Evolutionary conservation across 441 rosid species (phyloP), one percentile per base, ranked within the genome.

Genomic region (Populus hybrid): DNA sequence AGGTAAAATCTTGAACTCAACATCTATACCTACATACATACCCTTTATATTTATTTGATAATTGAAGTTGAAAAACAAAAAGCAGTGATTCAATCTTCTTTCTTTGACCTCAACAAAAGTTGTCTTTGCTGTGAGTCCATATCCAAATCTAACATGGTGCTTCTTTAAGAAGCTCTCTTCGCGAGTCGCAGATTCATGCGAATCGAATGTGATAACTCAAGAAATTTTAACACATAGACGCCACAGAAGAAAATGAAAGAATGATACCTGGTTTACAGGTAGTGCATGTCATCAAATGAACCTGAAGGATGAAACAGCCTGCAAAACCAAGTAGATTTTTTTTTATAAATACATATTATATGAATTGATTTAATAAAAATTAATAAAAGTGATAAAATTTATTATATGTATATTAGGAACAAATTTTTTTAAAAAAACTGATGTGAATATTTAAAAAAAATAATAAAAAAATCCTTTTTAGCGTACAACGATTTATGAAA

Each of bases 271-370:
- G 46, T 8, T 40, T 40, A 40, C 46, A 30, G 32, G 32, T 30
- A 30, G 32, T 30, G 3, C 9, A 8, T 66, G 72, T 63, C 69
- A 9, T 93, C 88, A 92, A 42, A 80, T 87, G 83, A 95, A 92
- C 78, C 67, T 86, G 90, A 92, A 93, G 79, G 99, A 92, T 73
- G 89, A 81, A 75, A 93, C 92, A 38, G 83, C 88, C 98, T 95
- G 92, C 86, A 85, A 80, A 36, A 50, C 38, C 40, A 67, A 26
- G 67, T 23, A 26, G 28, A 26, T 26, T 26, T 38, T 38, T 38
- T 38, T 38, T 38, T 36, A 38, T 65, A 78, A 89, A 84, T 68
- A 85, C 72, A 86, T 32, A 23, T 84, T 86, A 70, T 92, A 80
- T 38, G 42, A 38, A 38, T 38, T 8, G 42, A 38, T 38, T 38